Evolutionary conservation across 2,329 filamentous ascomycete genomes (phyloP).

Genomic region (Stemphylium beticola): DNA sequence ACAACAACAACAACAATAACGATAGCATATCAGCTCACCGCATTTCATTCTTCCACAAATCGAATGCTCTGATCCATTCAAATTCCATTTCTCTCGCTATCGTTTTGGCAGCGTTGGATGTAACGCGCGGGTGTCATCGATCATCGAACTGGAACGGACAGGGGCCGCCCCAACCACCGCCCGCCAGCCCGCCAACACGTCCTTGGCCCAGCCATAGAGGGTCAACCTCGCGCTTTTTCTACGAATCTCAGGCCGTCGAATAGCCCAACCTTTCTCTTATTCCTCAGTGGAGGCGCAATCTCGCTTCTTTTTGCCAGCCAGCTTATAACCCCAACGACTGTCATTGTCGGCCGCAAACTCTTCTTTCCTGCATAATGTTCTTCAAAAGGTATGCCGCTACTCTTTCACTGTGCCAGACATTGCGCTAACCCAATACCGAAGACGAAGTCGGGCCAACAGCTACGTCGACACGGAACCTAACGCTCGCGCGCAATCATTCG

Average conservation of each 20-base stretch:
- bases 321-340: conserved; percentile 32
- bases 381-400: conserved; percentile 47
- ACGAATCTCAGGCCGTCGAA: conserved; percentile 15
- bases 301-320: conserved; percentile 21
- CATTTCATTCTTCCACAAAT: too few species aligned
- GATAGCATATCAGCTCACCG: too few species aligned
- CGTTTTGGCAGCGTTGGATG: too few species aligned
- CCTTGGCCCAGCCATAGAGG: conserved; percentile 1
- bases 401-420: not conserved
- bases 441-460: conserved; percentile 51
- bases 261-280: conserved; percentile 24
- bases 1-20: too few species aligned
- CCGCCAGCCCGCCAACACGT: conserved; percentile 6
- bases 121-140: conserved; percentile 1
- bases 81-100: too few species aligned
- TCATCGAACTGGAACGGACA: conserved; percentile 1
- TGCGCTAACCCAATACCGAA: conserved; percentile 34
- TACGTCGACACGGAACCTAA: conserved; percentile 57
- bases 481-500: conserved; percentile 48
- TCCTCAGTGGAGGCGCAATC: conserved; percentile 20
- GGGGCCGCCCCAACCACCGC: conserved; percentile 25
- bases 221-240: conserved; percentile 24
- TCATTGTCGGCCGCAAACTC: conserved; percentile 23
- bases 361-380: conserved; percentile 50
- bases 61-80: too few species aligned